Percentiles rank a stretch among this genome's conserved stretches.
Conservation (phyloP, 345 rosid genomes). For the Gossypium stocksii region DNA sequence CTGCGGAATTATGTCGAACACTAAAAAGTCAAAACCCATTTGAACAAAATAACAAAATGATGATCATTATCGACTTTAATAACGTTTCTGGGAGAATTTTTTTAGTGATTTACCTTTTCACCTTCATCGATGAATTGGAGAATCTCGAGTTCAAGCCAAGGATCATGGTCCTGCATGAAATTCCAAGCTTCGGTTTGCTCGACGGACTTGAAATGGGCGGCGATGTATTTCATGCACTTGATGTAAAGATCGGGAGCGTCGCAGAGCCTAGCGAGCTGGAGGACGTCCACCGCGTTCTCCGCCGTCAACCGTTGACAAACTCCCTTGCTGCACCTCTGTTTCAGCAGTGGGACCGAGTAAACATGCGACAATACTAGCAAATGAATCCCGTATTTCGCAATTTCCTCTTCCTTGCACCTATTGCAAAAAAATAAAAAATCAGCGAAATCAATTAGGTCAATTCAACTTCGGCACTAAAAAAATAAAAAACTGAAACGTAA, state of each 20-base stretch:
- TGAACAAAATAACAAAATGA: not conserved
- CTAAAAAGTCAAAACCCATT: not conserved
- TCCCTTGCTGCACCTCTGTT: constrained; percentile 52
- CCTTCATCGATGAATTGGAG: constrained; percentile 76
- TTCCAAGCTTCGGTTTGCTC: constrained; percentile 75
- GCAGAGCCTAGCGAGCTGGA: constrained; percentile 74
- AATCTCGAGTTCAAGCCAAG: constrained; percentile 67
- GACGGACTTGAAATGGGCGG: constrained; percentile 45
- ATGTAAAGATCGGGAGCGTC: constrained; percentile 69
- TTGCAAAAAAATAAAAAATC: not conserved
- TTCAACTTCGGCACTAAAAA: not conserved
- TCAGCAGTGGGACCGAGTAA: constrained; percentile 60
- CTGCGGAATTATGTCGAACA: constrained; percentile 30
- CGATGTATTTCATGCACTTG: constrained; percentile 51
- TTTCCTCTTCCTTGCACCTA: constrained; percentile 58
- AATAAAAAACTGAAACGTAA: not conserved
- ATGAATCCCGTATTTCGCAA: constrained; percentile 69
- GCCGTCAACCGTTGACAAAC: constrained; percentile 42
- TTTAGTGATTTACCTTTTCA: constrained; percentile 44
- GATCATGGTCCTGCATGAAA: constrained; percentile 71
- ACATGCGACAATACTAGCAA: constrained; percentile 75
- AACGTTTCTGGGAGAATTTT: no score
- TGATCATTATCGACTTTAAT: not conserved
- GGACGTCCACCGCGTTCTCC: constrained; percentile 73
- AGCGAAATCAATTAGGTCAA: constrained; percentile 12